These are phyloP conservation scores for Xylariaceae sp. DNA, from an alignment of 2,329 filamentous ascomycete genomes.

Conservation along the genomic window DNA sequence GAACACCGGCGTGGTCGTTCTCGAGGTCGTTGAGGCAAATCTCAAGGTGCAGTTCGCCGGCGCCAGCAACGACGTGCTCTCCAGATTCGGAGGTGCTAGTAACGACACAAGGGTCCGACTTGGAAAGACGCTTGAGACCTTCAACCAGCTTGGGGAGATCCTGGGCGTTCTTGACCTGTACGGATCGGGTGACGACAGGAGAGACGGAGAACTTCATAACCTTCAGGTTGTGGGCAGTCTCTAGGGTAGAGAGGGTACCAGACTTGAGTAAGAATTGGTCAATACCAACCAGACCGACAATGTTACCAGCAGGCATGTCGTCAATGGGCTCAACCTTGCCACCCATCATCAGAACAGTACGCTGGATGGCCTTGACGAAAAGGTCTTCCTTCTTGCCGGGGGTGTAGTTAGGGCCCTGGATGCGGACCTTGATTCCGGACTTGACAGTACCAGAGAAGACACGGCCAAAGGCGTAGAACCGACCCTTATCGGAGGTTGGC, in stretches of 20 bases:
- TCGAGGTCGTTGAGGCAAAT: conserved; percentile 99
- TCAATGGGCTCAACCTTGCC: conserved; percentile 98
- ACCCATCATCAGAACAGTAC: conserved; percentile 99
- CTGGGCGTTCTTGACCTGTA: conserved; percentile 99
- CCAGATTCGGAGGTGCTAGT: conserved; percentile 85
- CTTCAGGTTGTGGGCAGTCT: conserved; percentile 99
- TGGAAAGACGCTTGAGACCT: conserved; percentile 99
- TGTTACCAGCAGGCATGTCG: conserved; percentile 99
- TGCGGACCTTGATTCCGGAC: conserved; percentile 98
- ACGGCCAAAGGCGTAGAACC: conserved; percentile 99
- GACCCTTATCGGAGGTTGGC: conserved; percentile 97
- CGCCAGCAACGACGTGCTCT: conserved; percentile 98
- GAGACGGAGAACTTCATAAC: conserved; percentile 99
- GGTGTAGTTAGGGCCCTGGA: conserved; percentile 98
- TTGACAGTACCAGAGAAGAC: conserved; percentile 98
- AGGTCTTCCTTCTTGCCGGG: conserved; percentile 99
- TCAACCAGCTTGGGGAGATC: conserved; percentile 99
- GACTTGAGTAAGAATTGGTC: conserved; percentile 99
- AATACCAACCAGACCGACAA: conserved; percentile 97
- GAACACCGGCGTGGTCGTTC: conserved; percentile 98
- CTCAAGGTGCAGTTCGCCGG: conserved; percentile 98
- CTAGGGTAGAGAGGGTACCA: conserved; percentile 95
- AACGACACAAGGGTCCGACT: conserved; percentile 98
- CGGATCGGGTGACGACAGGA: conserved; percentile 95
- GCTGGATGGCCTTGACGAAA: conserved; percentile 99